These are phyloP conservation scores for Moelleriella libera DNA, from an alignment of 2,329 filamentous ascomycete species.

Conservation along the genomic window DNA sequence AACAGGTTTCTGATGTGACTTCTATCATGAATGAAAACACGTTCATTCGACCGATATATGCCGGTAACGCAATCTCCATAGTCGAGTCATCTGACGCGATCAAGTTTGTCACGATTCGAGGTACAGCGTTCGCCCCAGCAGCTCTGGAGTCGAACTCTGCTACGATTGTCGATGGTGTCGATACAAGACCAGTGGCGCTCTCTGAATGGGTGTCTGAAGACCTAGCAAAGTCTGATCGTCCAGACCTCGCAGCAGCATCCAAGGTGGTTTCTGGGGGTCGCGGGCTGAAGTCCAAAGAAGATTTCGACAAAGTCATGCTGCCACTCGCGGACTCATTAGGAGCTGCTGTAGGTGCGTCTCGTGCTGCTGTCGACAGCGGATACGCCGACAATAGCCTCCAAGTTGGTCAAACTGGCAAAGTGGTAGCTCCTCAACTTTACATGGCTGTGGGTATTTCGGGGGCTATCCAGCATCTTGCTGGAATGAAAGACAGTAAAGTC, in stretches of 20 bases:
- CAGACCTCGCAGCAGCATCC: constrained; percentile 78
- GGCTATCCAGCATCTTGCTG: constrained; percentile 93
- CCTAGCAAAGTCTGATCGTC: constrained; percentile 82
- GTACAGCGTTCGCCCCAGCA: constrained; percentile 75
- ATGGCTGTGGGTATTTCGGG: constrained; percentile 92
- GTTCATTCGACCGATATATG: constrained; percentile 93
- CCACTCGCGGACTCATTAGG: constrained; percentile 85
- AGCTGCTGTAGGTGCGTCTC: constrained; percentile 88
- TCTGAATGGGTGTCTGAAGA: constrained; percentile 93
- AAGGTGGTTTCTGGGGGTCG: constrained; percentile 88
- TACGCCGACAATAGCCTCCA: constrained; percentile 98
- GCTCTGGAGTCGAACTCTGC: constrained; percentile 60
- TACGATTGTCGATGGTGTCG: constrained; percentile 63
- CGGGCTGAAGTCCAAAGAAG: constrained; percentile 93
- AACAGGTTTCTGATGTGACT: constrained; percentile 89
- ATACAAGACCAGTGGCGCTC: constrained; percentile 60
- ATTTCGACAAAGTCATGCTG: constrained; percentile 86
- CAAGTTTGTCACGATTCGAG: constrained; percentile 86
- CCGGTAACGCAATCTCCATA: constrained; percentile 91
- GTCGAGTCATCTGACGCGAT: constrained; percentile 77
- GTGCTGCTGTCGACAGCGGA: constrained; percentile 90
- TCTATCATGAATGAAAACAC: constrained; percentile 79
- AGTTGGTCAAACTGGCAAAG: constrained; percentile 97
- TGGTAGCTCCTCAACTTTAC: constrained; percentile 91
- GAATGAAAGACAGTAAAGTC: constrained; percentile 99